Evolutionary conservation across 257 asterid species (phyloP), one percentile per base, ranked within the genome.

Genomic region (Ehretia macrophylla): DNA sequence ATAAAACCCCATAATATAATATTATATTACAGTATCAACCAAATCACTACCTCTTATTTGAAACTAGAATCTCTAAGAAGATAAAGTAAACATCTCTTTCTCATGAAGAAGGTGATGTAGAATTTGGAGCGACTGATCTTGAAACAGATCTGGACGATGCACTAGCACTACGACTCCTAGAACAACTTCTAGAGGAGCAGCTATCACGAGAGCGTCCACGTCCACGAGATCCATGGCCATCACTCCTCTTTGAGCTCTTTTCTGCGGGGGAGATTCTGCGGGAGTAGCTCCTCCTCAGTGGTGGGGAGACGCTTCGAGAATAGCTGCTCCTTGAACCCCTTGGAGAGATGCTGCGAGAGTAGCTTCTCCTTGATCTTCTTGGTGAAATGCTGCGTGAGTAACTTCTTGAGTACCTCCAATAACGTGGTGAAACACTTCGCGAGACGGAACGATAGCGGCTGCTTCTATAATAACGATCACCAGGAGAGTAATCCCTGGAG

Each of bases 91-190:
- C n/a, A n/a, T 14, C 35, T 1, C 6, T 18, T 5, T 20, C 63
- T 66, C 63, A 63, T 61, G 81, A 58, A 12, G 72, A 71, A 0
- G 66, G 70, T 14, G 65, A 58, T 6, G 51, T 11, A 1, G 67
- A 69, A 0, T 23, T 9, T 10, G 82, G 73, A 53, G 82, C 68
- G 63, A 42, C 73, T 32, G 83, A 78, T 44, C 85, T 68, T 0
- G 87, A 72, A 51, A 60, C 32, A 21, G 81, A 77, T 35, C 76
- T 59, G 4, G 91, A 75, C 12, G 90, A 82, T 0, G 83, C 81
- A 63, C 81, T 49, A 0, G 49, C 79, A 32, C 80, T 74, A 6
- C 72, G 72, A 42, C 91, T 72, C 63, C 94, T 78, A 1, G 85
- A 69, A 61, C 61, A 74, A 48, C 77, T 78, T 53, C 94, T 65